A percentile compares a stretch with the other conserved stretches of the same genome.
Evolutionary conservation across 768 basidiomycete species (phyloP).

Genomic region (Amanita rimosa): DNA sequence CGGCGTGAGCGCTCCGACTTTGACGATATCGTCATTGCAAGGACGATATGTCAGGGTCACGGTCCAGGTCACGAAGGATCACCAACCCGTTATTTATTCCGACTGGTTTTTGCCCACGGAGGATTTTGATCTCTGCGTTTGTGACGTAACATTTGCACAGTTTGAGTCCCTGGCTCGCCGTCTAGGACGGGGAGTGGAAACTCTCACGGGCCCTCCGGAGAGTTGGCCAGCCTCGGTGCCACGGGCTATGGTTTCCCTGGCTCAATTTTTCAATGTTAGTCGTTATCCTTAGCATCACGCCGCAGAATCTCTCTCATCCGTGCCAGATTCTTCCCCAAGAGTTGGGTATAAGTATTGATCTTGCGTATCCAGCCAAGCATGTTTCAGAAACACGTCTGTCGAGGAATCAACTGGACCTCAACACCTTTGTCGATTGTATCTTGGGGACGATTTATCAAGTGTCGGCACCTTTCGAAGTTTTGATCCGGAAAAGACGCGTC

Average conservation of each 20-base stretch:
- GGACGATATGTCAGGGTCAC: slow-evolving; percentile 83
- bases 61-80: slow-evolving; percentile 87
- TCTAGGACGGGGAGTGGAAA: slow-evolving; percentile 31
- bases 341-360: slow-evolving; percentile 73
- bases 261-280: slow-evolving; percentile 63
- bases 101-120: slow-evolving; percentile 68
- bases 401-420: slow-evolving; percentile 41
- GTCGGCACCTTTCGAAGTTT: slow-evolving; percentile 37
- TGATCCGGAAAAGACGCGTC: slow-evolving; percentile 57
- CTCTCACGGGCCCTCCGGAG: slow-evolving; percentile 13
- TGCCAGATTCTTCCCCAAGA: slow-evolving; percentile 43
- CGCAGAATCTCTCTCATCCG: slow-evolving; percentile 4
- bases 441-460: slow-evolving; percentile 74
- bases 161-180: slow-evolving; percentile 56
- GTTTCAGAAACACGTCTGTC: slow-evolving; percentile 12
- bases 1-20: slow-evolving; percentile 36
- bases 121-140: slow-evolving; percentile 67
- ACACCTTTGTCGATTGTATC: slow-evolving; percentile 76
- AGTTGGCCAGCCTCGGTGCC: slow-evolving; percentile 40
- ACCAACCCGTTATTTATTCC: slow-evolving; percentile 78
- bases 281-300: slow-evolving; percentile 1
- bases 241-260: slow-evolving; percentile 58
- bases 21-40: slow-evolving; percentile 81
- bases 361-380: slow-evolving; percentile 61
- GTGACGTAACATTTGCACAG: slow-evolving; percentile 76